Percentiles rank a stretch among this genome's conserved stretches.
These are phyloP conservation scores for Coemansia sp. DNA, from an alignment of 192 early-diverging fungal species.

Conservation along the genomic window DNA sequence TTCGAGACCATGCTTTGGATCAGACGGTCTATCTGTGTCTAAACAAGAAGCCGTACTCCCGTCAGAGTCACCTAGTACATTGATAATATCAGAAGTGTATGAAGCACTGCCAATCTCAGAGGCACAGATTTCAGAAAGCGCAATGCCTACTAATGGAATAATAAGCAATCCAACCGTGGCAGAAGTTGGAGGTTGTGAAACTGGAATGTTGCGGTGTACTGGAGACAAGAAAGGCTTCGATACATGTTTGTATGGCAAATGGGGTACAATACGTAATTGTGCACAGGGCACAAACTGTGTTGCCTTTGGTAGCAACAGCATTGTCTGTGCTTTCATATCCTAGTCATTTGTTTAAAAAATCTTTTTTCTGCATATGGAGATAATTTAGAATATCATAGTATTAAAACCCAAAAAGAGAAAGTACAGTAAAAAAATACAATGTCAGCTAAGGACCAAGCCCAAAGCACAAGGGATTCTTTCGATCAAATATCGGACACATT, in stretches of 20 bases:
- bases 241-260: conserved; percentile 41
- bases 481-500: conserved; percentile 40
- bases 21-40: too few relatives aligned
- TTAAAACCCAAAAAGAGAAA: background rate
- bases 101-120: too few relatives aligned
- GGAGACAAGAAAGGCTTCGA: conserved; percentile 17
- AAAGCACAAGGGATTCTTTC: conserved; percentile 32
- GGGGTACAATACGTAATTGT: conserved; percentile 35
- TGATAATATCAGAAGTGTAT: too few relatives aligned
- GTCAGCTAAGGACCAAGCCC: conserved; percentile 27
- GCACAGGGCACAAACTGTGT: conserved; percentile 27
- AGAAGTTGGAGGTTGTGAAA: background rate
- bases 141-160: too few relatives aligned
- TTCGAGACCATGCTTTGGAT: too few relatives aligned
- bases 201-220: conserved; percentile 28
- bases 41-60: too few relatives aligned
- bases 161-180: too few relatives aligned
- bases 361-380: background rate
- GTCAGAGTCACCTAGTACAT: too few relatives aligned
- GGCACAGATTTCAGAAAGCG: too few relatives aligned
- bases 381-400: background rate
- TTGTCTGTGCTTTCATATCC: conserved; percentile 19
- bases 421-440: too few relatives aligned
- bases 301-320: conserved; percentile 5
- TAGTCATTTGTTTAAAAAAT: background rate